A percentile compares a stretch with the other conserved stretches of the same genome.
Conservation (phyloP, 352 stramenopile species). For the Albugo candida region DNA sequence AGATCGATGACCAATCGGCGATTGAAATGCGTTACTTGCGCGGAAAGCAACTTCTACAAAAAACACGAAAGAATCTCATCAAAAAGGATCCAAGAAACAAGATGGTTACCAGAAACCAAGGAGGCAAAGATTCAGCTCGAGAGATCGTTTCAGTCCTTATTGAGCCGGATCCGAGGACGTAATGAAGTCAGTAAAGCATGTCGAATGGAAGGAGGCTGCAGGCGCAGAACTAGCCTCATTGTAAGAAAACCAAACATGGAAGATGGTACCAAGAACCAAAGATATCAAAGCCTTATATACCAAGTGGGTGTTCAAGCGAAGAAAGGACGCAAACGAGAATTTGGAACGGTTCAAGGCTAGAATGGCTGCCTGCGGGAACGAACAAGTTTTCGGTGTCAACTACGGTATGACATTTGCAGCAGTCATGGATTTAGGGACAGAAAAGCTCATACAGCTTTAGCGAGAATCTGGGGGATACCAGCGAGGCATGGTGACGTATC, state of each 20-base stretch:
- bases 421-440: conserved; percentile 7
- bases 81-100: no score
- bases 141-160: background rate
- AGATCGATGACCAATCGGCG: background rate
- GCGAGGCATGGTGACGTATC: background rate
- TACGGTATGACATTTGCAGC: background rate
- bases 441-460: background rate
- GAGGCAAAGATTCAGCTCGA: no score
- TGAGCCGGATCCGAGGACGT: background rate
- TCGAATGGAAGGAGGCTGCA: background rate
- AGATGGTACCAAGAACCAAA: background rate
- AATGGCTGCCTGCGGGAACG: background rate
- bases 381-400: background rate
- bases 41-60: background rate
- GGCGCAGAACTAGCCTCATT: background rate
- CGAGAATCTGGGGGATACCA: background rate
- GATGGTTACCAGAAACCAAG: no score
- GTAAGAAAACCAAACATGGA: background rate
- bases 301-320: background rate
- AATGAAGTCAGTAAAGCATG: background rate
- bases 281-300: background rate
- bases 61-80: background rate
- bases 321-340: background rate
- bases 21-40: background rate
- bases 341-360: background rate